Evolutionary conservation across 139 green algal genomes (phyloP).

Genomic region (Spirogloea muscicola): DNA sequence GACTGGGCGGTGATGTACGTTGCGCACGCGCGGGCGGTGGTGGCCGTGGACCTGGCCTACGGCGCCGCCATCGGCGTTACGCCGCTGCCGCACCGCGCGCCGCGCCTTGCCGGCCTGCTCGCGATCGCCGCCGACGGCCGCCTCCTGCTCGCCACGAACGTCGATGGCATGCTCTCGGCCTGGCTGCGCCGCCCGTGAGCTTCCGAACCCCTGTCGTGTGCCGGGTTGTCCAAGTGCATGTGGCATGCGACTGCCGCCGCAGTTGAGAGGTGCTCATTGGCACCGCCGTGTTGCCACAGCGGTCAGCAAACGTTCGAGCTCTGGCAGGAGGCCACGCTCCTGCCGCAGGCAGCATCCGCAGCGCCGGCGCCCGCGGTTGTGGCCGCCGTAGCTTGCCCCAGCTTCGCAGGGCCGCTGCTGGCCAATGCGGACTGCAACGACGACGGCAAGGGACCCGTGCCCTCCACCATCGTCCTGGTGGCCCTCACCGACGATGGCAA

Average conservation of each 20-base stretch:
- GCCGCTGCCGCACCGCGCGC: neutral
- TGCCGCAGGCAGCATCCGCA: slow-evolving; percentile 10
- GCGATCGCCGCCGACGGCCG: neutral
- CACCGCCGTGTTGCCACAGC: neutral
- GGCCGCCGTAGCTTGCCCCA: too few species aligned
- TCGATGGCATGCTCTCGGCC: slow-evolving; percentile 28
- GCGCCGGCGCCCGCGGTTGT: too few species aligned
- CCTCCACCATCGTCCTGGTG: slow-evolving; percentile 7
- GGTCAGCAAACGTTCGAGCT: neutral
- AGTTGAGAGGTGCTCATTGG: neutral
- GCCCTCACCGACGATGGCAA: slow-evolving; percentile 35
- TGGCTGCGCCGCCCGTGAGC: slow-evolving; percentile 33
- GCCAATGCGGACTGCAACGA: too few species aligned
- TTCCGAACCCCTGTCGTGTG: neutral
- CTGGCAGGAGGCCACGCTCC: neutral
- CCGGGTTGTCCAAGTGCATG: neutral
- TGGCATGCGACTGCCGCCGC: neutral
- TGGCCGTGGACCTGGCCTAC: slow-evolving; percentile 37
- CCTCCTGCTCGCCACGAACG: slow-evolving; percentile 30
- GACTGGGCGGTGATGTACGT: slow-evolving; percentile 35
- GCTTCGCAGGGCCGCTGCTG: too few species aligned
- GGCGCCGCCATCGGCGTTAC: slow-evolving; percentile 1
- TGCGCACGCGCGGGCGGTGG: slow-evolving; percentile 11
- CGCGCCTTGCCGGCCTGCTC: slow-evolving; percentile 9
- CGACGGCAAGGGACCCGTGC: too few species aligned